These are phyloP conservation scores for Petunia axillaris DNA, from an alignment of 257 asterid species.

Conservation along the genomic window DNA sequence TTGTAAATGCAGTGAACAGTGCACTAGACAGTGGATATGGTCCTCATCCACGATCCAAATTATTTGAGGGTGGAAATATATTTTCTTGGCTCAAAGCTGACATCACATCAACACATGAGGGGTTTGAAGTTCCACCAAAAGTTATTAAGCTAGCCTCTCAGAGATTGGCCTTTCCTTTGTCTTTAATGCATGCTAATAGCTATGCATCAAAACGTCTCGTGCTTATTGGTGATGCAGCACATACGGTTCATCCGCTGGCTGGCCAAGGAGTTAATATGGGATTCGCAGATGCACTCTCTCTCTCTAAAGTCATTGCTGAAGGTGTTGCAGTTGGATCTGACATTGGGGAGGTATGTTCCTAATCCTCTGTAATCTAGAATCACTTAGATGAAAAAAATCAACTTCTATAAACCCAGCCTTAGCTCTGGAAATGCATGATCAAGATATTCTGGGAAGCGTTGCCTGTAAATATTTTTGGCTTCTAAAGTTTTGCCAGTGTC, in stretches of 20 bases:
- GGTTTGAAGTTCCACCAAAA: conserved; percentile 81
- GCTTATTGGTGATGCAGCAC: conserved; percentile 97
- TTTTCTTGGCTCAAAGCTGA: conserved; percentile 65
- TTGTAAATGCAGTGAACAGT: conserved; percentile 61
- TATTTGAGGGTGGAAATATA: conserved; percentile 37
- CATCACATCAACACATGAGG: conserved; percentile 52
- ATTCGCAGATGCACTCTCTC: conserved; percentile 79
- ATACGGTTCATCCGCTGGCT: conserved; percentile 98
- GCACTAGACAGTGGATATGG: conserved; percentile 85
- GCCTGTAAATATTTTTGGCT: not conserved
- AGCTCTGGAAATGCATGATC: too few species aligned
- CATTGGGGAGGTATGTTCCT: conserved; percentile 80
- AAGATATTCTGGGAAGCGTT: too few species aligned
- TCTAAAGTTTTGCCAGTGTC: not conserved
- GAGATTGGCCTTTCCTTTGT: conserved; percentile 91
- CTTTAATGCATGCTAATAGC: conserved; percentile 76
- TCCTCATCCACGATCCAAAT: conserved; percentile 67
- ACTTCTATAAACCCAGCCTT: too few species aligned
- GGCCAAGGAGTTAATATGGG: conserved; percentile 99
- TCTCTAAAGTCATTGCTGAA: conserved; percentile 74
- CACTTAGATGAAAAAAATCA: not conserved
- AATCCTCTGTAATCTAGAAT: conserved; percentile 5
- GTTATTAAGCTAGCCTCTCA: conserved; percentile 62
- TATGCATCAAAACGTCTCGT: conserved; percentile 64
- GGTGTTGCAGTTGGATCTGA: conserved; percentile 92